phyloP scores from a whole-genome alignment of 2,329 filamentous ascomycete genomes.

The Harringtonia lauricola region DNA sequence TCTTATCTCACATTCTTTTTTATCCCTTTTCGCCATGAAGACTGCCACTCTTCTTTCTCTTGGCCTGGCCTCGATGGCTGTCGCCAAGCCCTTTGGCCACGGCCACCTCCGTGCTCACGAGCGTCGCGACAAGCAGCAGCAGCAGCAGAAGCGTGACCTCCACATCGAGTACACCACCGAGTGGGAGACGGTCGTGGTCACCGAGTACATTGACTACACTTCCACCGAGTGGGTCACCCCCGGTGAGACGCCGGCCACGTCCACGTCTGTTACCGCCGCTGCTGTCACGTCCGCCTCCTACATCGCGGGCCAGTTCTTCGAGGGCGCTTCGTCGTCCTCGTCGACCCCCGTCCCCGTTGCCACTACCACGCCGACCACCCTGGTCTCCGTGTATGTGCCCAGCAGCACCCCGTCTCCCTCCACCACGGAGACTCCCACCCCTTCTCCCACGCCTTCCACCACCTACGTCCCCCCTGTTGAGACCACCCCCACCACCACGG shows the following conservation, averaged over 20 bases:
- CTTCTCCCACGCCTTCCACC: not conserved
- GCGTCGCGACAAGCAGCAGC: too few relatives aligned
- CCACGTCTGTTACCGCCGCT: conserved; percentile 10
- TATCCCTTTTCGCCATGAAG: conserved; percentile 26
- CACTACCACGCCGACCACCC: not conserved
- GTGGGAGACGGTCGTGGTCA: conserved; percentile 41
- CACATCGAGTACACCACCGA: conserved; percentile 33
- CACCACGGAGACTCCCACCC: not conserved
- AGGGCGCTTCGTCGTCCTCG: conserved; percentile 11
- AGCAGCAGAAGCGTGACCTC: conserved; percentile 25
- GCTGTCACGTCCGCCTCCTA: conserved; percentile 13
- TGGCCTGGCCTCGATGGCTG: conserved; percentile 31
- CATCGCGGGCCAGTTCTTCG: conserved; percentile 21
- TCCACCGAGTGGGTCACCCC: conserved; percentile 34
- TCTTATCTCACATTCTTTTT: conserved; percentile 1
- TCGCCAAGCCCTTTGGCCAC: conserved; percentile 39
- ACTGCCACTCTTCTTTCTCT: conserved; percentile 23
- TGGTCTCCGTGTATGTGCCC: not conserved
- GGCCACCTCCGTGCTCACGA: conserved; percentile 26
- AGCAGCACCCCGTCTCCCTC: not conserved
- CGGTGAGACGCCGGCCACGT: conserved; percentile 10
- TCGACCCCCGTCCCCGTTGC: not conserved
- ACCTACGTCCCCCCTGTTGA: not conserved
- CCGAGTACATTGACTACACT: conserved; percentile 35
- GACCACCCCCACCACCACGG: not conserved